Evolutionary conservation across 306 rosid species (phyloP), one percentile per base, ranked within the genome.

Genomic region (Prunus mira): DNA sequence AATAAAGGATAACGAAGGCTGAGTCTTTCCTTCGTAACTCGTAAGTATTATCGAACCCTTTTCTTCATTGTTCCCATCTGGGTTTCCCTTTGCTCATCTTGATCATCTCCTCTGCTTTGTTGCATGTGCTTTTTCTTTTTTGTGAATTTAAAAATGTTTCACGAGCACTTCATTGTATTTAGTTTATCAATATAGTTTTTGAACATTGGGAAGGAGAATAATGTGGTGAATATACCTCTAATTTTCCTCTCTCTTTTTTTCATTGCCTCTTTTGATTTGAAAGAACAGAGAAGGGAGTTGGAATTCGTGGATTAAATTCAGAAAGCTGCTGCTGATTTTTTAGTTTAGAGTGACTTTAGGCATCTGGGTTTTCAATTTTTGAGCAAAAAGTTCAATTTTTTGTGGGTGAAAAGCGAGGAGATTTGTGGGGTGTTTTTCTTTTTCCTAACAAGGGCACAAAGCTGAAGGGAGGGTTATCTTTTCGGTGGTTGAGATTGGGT

Each of bases 351-450:
- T 70, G 46, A 43, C 60, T 63, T 65, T 76, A 10, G 49, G 66
- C 73, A 81, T 69, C 74, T 74, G 69, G 79, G 43, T 79, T 82
- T 80, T 20, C 67, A 54, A 82, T 78, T 81, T 73, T 38, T 64
- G 56, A 56, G 32, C 43, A 2, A 5, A 64, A 76, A 54, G 66
- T 64, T 61, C 15, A 13, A 68, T 30, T 50, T 52, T 49, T 38
- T 41, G 45, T 65, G 56, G 10, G 65, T 67, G 47, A n/a, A 19
- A 78, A 41, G 61, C 10, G 69, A 13, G 27, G 30, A n/a, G 34
- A 68, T 55, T 69, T 80, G 75, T 79, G 76, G 69, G 68, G 56
- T 64, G 58, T 58, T 76, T 78, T 55, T 74, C 50, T 38, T 56
- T 57, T 51, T 47, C 18, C 30, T 69, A 17, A 70, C 18, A 5